Evolutionary conservation across 116 monocot species (phyloP).

Genomic region (Papilionanthe hybrid): DNA sequence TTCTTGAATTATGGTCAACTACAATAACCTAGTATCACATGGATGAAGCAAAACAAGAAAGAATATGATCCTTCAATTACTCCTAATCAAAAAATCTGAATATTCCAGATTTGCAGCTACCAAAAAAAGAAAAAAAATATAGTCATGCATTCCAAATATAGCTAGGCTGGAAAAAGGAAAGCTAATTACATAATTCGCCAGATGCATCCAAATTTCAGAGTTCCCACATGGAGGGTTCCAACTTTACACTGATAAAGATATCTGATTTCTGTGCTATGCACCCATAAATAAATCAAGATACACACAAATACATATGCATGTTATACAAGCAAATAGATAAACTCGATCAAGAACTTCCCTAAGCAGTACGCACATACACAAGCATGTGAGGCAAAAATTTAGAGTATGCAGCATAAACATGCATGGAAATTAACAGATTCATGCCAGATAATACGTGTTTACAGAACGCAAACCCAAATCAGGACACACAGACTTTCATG

Average conservation of each 20-base stretch:
- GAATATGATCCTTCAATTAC: neutral
- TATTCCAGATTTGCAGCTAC: neutral
- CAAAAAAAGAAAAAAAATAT: neutral
- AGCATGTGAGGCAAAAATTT: neutral
- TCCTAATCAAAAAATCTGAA: neutral
- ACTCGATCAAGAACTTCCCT: neutral
- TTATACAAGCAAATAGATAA: neutral
- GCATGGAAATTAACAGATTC: neutral
- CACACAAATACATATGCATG: neutral
- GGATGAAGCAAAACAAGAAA: neutral
- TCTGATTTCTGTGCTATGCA: neutral
- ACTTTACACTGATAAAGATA: neutral
- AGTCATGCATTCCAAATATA: neutral
- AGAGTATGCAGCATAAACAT: neutral
- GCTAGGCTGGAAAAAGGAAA: neutral
- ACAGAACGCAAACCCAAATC: neutral
- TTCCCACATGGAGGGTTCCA: neutral
- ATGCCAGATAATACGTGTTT: neutral
- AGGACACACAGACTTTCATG: neutral
- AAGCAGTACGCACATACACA: neutral
- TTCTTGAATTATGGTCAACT: neutral
- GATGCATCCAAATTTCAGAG: neutral
- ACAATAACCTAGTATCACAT: neutral
- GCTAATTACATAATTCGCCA: no score
- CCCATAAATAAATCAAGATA: neutral